Evolutionary conservation across 805 yeast genomes (phyloP).

Genomic region (Nakazawaea peltata): DNA sequence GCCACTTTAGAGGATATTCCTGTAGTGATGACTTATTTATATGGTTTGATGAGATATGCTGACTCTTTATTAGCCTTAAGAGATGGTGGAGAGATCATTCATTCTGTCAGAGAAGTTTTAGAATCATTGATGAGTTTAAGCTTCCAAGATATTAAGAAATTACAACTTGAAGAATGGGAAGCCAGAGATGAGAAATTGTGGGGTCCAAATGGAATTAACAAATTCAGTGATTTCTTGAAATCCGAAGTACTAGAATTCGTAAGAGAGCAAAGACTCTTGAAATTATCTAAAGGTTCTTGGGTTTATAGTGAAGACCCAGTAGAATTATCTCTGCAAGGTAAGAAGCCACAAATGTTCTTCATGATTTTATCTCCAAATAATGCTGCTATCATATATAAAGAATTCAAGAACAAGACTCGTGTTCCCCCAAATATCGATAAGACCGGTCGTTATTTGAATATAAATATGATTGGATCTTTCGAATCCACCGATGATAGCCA

Average conservation of each 20-base stretch:
- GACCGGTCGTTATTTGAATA: conserved; percentile 42
- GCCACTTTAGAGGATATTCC: conserved; percentile 47
- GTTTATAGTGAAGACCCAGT: conserved; percentile 56
- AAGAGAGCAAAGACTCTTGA: conserved; percentile 64
- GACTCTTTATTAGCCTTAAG: conserved; percentile 14
- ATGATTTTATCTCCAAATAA: conserved; percentile 62
- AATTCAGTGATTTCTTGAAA: conserved; percentile 41
- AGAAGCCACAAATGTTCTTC: conserved; percentile 38
- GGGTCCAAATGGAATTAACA: conserved; percentile 30
- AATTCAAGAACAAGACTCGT: conserved; percentile 38
- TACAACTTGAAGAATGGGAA: conserved; percentile 41
- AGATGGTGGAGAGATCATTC: conserved; percentile 3
- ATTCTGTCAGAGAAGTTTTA: conserved; percentile 35
- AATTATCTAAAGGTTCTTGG: conserved; percentile 75
- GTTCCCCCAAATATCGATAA: conserved; percentile 51
- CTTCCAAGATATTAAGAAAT: conserved; percentile 42
- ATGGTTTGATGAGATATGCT: conserved; percentile 23
- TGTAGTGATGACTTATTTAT: conserved; percentile 38
- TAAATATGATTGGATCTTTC: conserved; percentile 43
- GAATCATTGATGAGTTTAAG: conserved; percentile 32
- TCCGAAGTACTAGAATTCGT: conserved; percentile 63
- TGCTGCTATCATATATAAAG: conserved; percentile 51
- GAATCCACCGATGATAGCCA: conserved; percentile 40
- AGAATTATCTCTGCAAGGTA: conserved; percentile 13
- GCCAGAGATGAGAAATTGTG: conserved; percentile 30